A percentile compares a stretch with the other conserved stretches of the same genome.
These are phyloP conservation scores for Hansenula sp. DNA, from an alignment of 1,139 yeast species.

Conservation along the genomic window DNA sequence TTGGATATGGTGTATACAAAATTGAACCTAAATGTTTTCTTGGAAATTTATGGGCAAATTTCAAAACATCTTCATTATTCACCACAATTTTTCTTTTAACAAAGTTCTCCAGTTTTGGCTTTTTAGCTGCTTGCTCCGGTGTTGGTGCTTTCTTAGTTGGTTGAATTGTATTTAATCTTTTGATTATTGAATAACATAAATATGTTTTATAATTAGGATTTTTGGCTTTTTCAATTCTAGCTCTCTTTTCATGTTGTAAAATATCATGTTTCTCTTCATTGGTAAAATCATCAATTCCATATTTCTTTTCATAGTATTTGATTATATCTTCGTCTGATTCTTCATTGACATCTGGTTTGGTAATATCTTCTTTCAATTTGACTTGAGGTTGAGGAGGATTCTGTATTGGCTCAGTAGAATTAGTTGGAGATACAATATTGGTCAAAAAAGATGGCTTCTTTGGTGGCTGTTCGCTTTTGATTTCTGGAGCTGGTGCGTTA, in stretches of 20 bases:
- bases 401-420: background rate
- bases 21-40: conserved; percentile 57
- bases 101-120: conserved; percentile 2
- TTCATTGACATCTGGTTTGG: conserved; percentile 19
- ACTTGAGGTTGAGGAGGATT: conserved; percentile 1
- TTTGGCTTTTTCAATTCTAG: conserved; percentile 20
- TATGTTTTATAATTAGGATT: conserved; percentile 23
- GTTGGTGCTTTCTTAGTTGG: conserved; percentile 4
- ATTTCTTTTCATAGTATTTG: conserved; percentile 22
- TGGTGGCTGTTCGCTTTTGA: background rate
- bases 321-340: conserved; percentile 23
- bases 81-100: conserved; percentile 27
- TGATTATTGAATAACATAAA: conserved; percentile 23
- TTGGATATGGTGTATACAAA: conserved; percentile 53
- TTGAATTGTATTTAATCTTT: conserved; percentile 20
- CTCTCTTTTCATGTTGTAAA: conserved; percentile 23
- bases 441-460: background rate
- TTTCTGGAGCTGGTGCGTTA: background rate
- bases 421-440: background rate
- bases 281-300: conserved; percentile 20
- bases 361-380: conserved; percentile 17
- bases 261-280: conserved; percentile 24
- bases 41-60: conserved; percentile 39
- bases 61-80: conserved; percentile 40
- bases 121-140: background rate